Evolutionary conservation across 129 eudicot genomes (phyloP).

Genomic region (Flaveria trinervia): DNA sequence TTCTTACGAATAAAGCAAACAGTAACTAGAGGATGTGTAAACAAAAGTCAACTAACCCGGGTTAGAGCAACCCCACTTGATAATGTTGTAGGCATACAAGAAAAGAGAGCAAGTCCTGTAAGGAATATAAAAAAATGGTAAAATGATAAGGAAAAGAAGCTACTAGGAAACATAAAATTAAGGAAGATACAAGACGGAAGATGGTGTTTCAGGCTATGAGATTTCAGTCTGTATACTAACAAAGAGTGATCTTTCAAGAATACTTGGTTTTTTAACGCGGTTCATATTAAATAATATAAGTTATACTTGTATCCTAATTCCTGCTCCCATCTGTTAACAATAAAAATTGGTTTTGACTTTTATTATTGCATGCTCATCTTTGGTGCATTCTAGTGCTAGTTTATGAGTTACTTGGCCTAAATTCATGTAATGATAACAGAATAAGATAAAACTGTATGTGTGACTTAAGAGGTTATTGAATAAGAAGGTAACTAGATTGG

Average conservation of each 20-base stretch:
- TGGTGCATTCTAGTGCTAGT: slow-evolving; percentile 3
- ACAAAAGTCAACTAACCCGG: slow-evolving; percentile 45
- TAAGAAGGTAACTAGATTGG: neutral
- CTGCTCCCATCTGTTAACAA: neutral
- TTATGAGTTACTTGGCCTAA: neutral
- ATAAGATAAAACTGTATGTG: neutral
- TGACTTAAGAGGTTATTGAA: neutral
- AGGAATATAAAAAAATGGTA: slow-evolving; percentile 21
- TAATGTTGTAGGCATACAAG: slow-evolving; percentile 97
- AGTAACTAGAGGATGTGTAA: slow-evolving; percentile 14
- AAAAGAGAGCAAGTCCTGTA: slow-evolving; percentile 84
- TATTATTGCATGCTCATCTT: neutral
- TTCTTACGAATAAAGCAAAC: slow-evolving; percentile 4
- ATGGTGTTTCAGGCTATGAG: slow-evolving; percentile 3
- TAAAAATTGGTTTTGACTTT: neutral
- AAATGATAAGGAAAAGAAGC: slow-evolving; percentile 16
- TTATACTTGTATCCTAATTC: slow-evolving; percentile 2
- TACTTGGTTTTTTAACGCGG: neutral
- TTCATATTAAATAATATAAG: neutral
- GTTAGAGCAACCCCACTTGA: slow-evolving; percentile 96
- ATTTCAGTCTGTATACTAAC: slow-evolving; percentile 8
- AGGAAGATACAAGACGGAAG: slow-evolving; percentile 12
- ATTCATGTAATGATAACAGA: neutral
- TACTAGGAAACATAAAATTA: neutral
- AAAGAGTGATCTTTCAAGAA: neutral